These are phyloP conservation scores for Ceratocystiopsis minuta DNA, from an alignment of 2,329 filamentous ascomycete genomes.

Conservation along the genomic window DNA sequence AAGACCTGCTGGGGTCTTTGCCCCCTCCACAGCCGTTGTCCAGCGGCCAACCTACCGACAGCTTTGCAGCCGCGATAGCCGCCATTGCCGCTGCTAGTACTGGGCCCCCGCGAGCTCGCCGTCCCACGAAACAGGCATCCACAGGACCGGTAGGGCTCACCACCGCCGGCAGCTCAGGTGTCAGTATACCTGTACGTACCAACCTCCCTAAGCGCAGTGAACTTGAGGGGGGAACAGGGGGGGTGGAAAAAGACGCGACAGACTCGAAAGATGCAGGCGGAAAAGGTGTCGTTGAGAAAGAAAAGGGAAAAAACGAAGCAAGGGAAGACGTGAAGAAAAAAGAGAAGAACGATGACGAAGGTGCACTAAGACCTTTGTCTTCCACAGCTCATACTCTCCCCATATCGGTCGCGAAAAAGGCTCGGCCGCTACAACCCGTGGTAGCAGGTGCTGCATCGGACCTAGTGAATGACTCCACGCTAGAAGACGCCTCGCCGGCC, in stretches of 20 bases:
- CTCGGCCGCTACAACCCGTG: constrained; percentile 7
- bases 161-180: background rate
- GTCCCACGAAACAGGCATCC: background rate
- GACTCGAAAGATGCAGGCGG: no score
- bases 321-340: background rate
- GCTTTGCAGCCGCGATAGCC: constrained; percentile 3
- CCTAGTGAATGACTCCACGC: no score
- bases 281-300: background rate
- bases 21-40: background rate
- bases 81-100: constrained; percentile 4
- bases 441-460: background rate
- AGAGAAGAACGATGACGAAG: background rate
- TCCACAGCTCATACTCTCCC: constrained; percentile 5
- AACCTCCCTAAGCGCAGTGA: constrained; percentile 2
- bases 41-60: background rate
- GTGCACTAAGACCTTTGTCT: constrained; percentile 7
- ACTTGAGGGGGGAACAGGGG: background rate
- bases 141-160: constrained; percentile 1
- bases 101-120: constrained; percentile 1
- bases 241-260: no score
- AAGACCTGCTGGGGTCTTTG: constrained; percentile 30
- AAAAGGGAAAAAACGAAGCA: constrained; percentile 6
- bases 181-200: constrained; percentile 10
- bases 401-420: constrained; percentile 2
- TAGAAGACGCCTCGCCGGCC: no score